Conservation (phyloP, 208 protist species). For the Crithidia mellificae region DNA sequence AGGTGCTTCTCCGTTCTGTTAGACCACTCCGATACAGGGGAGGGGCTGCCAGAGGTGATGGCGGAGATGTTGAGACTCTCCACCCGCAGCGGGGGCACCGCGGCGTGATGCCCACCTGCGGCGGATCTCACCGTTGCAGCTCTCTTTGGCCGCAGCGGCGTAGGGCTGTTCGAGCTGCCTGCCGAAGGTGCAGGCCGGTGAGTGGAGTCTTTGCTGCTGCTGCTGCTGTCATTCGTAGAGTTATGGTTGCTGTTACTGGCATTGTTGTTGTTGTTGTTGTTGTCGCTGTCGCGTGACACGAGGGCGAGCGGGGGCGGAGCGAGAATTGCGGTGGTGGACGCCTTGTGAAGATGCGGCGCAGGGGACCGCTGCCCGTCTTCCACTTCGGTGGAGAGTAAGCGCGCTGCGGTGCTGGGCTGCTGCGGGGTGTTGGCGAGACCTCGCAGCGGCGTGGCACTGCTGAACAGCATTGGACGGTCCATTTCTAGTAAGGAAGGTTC, state of each 20-base stretch:
- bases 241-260: neutral
- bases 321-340: neutral
- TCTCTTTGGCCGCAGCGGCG: neutral
- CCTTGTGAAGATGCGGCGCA: neutral
- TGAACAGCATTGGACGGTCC: neutral
- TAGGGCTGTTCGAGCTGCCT: neutral
- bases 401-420: conserved; percentile 10
- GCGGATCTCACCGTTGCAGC: too few relatives aligned
- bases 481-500: neutral
- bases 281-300: neutral
- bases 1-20: conserved; percentile 18
- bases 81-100: neutral
- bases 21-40: conserved; percentile 14
- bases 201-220: too few relatives aligned
- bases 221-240: too few relatives aligned
- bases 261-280: neutral
- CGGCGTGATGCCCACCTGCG: neutral
- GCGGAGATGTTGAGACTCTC: conserved; percentile 16
- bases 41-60: conserved; percentile 17
- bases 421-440: neutral
- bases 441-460: neutral
- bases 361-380: neutral
- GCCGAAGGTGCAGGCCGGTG: too few relatives aligned
- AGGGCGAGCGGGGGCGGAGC: neutral
- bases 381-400: neutral